These are phyloP conservation scores for Daldinia sp. DNA, from an alignment of 2,329 filamentous ascomycete species.

Conservation along the genomic window DNA sequence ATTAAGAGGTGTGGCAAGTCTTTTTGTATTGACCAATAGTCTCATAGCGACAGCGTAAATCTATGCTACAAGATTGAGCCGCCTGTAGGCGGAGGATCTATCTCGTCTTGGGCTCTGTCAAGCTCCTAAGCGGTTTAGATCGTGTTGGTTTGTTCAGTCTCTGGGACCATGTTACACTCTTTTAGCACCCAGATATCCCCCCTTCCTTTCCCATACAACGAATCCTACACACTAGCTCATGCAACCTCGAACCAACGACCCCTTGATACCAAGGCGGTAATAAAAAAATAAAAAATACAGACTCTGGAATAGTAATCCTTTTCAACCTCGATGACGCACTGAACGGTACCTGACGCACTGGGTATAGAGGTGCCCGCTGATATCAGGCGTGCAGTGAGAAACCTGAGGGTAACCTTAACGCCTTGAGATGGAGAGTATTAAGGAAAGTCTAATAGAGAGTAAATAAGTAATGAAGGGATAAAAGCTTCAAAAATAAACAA, in stretches of 20 bases:
- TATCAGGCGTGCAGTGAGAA: constrained; percentile 25
- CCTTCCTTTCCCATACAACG: constrained; percentile 1
- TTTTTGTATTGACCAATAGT: constrained; percentile 17
- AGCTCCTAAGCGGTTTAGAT: constrained; percentile 18
- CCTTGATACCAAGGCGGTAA: constrained; percentile 15
- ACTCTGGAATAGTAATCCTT: constrained; percentile 31
- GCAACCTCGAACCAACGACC: constrained; percentile 15
- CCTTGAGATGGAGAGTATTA: constrained; percentile 20
- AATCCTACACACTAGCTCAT: constrained; percentile 17
- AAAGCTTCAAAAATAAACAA: not conserved
- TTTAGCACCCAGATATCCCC: constrained; percentile 9
- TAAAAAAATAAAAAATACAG: constrained; percentile 8
- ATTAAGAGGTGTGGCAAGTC: not conserved
- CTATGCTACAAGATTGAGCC: constrained; percentile 23
- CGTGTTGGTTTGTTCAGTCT: constrained; percentile 20
- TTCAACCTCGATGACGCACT: constrained; percentile 36
- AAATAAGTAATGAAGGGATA: constrained; percentile 16
- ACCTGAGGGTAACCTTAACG: constrained; percentile 17
- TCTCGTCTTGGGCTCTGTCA: constrained; percentile 4
- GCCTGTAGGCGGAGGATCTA: constrained; percentile 5
- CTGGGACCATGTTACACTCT: constrained; percentile 25
- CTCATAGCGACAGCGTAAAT: constrained; percentile 13
- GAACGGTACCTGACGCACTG: constrained; percentile 45
- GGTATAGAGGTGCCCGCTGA: constrained; percentile 45
- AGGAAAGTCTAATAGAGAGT: constrained; percentile 17